phyloP scores from a whole-genome alignment of 306 rosid species.

The Trifolium repens region DNA sequence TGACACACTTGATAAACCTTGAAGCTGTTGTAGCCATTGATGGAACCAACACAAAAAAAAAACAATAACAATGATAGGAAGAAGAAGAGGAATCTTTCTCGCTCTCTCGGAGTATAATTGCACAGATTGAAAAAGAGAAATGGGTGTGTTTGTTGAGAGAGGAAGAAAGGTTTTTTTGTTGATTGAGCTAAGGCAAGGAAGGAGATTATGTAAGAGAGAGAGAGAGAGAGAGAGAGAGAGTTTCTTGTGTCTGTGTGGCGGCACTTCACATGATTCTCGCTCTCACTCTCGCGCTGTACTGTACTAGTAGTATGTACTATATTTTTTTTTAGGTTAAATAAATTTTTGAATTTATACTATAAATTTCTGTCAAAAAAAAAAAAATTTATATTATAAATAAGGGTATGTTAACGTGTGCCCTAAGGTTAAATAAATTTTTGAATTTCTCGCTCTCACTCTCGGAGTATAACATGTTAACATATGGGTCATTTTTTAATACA shows the following conservation, averaged over 20 bases:
- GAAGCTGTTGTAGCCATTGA: conserved; percentile 85
- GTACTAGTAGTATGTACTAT: background rate
- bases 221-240: conserved; percentile 33
- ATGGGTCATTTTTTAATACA: too few species aligned
- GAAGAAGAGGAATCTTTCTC: background rate
- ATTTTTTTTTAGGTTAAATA: background rate
- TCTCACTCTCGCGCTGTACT: conserved; percentile 35
- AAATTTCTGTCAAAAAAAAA: too few species aligned
- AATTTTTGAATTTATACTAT: too few species aligned
- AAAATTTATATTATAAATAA: too few species aligned
- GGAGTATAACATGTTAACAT: too few species aligned
- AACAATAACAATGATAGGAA: too few species aligned
- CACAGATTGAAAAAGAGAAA: background rate
- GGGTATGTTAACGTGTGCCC: too few species aligned
- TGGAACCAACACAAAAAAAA: conserved; percentile 3
- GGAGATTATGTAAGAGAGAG: conserved; percentile 36
- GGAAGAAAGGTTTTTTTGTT: conserved; percentile 50
- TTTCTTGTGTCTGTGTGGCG: conserved; percentile 41
- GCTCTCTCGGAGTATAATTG: conserved; percentile 14
- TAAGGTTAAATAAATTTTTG: too few species aligned
- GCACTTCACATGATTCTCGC: conserved; percentile 85
- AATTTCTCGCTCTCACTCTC: too few species aligned
- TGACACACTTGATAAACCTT: conserved; percentile 92
- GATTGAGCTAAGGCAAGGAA: conserved; percentile 45
- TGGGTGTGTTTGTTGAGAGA: conserved; percentile 46